These are phyloP conservation scores for Annulohypoxylon maeteangense DNA, from an alignment of 495 filamentous ascomycete species.

Conservation along the genomic window DNA sequence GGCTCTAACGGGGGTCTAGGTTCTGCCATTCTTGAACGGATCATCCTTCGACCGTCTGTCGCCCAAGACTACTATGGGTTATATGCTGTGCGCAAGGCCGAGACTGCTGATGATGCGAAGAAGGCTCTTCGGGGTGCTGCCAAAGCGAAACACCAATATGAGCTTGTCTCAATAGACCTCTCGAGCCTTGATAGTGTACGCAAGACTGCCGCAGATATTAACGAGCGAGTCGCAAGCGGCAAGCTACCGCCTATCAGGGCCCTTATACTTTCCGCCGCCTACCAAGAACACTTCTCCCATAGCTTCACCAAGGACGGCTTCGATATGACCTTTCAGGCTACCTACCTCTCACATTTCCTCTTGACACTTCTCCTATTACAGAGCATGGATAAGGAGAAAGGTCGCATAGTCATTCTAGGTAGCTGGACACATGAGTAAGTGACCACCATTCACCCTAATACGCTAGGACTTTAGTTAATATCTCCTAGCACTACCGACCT, in stretches of 20 bases:
- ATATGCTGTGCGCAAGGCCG: conserved; percentile 53
- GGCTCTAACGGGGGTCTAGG: conserved; percentile 62
- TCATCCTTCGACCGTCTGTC: conserved; percentile 49
- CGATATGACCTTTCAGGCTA: conserved; percentile 59
- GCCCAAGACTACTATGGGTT: conserved; percentile 53
- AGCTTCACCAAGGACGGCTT: conserved; percentile 52
- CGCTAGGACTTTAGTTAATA: background rate
- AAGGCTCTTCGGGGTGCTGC: conserved; percentile 46
- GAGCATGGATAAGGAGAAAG: conserved; percentile 56
- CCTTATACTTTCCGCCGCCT: conserved; percentile 59
- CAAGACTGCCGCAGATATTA: conserved; percentile 52
- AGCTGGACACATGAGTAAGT: conserved; percentile 58
- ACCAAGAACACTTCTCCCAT: conserved; percentile 47
- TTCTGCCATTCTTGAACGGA: conserved; percentile 61
- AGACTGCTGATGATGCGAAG: conserved; percentile 48
- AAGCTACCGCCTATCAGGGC: conserved; percentile 56
- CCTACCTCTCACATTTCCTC: conserved; percentile 58
- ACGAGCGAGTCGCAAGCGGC: conserved; percentile 48
- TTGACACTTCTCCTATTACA: conserved; percentile 56
- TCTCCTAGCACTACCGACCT: conserved; percentile 40
- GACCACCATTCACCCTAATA: background rate
- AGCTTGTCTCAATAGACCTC: conserved; percentile 56
- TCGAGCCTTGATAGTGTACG: conserved; percentile 54
- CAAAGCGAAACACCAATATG: conserved; percentile 50
- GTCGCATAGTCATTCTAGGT: conserved; percentile 56